Evolutionary conservation across 1,284 basidiomycete species (phyloP).

Genomic region (Xanthoconium separans): DNA sequence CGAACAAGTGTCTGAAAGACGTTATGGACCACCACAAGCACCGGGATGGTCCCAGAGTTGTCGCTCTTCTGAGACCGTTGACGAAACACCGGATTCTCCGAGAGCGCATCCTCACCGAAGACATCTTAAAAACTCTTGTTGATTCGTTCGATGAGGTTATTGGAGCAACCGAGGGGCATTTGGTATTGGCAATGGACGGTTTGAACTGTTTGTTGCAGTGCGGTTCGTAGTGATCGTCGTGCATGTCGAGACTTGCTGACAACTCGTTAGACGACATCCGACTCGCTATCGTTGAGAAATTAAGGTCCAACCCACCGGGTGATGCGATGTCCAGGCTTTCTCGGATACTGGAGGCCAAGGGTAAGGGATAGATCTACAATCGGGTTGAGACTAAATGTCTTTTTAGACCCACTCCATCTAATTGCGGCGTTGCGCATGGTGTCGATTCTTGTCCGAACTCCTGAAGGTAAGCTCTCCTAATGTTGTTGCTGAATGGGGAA

Average conservation of each 20-base stretch:
- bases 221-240: conserved; percentile 9
- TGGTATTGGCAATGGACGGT: conserved; percentile 24
- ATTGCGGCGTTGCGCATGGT: conserved; percentile 17
- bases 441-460: background rate
- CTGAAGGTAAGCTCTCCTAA: too few relatives aligned
- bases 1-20: background rate
- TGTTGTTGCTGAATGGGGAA: too few relatives aligned
- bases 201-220: conserved; percentile 19
- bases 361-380: conserved; percentile 2
- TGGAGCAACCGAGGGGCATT: conserved; percentile 4
- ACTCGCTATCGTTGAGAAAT: background rate
- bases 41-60: conserved; percentile 11
- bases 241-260: background rate
- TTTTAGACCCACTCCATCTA: conserved; percentile 12
- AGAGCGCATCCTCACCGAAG: conserved; percentile 10
- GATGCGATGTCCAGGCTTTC: conserved; percentile 10
- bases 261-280: conserved; percentile 12
- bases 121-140: conserved; percentile 14
- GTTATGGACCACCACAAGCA: too few relatives aligned
- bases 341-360: conserved; percentile 10
- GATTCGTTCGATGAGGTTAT: conserved; percentile 15
- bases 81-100: conserved; percentile 17
- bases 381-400: background rate
- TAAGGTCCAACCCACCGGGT: background rate
- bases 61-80: conserved; percentile 22